A percentile compares a stretch with the other conserved stretches of the same genome.
phyloP scores from a whole-genome alignment of 305 asterid genomes.

The Euphrasia arctica region DNA sequence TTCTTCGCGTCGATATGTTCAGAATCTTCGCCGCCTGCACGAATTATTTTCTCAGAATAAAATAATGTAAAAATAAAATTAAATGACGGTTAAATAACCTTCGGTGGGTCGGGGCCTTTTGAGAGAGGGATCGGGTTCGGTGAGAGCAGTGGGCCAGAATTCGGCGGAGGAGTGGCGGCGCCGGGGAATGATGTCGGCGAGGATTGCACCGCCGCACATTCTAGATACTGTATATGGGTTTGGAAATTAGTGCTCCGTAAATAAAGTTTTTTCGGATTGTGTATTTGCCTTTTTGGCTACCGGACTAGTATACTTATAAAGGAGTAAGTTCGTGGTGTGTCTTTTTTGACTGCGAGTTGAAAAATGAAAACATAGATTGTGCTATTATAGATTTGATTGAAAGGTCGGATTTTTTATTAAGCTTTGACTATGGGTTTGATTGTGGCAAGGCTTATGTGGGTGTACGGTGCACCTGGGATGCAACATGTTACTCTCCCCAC shows the following conservation, averaged over 20 bases:
- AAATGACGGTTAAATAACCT: constrained; percentile 29
- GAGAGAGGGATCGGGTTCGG: constrained; percentile 13
- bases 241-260: background rate
- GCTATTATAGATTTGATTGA: too few species aligned
- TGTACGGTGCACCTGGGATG: too few species aligned
- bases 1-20: constrained; percentile 30
- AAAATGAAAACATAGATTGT: too few species aligned
- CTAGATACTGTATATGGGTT: constrained; percentile 10
- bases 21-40: constrained; percentile 26
- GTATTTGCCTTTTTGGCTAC: too few species aligned
- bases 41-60: constrained; percentile 1
- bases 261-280: too few species aligned
- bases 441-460: too few species aligned
- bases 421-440: too few species aligned
- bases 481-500: too few species aligned
- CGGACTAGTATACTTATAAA: too few species aligned
- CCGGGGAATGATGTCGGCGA: constrained; percentile 48
- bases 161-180: constrained; percentile 39
- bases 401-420: too few species aligned
- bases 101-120: constrained; percentile 35
- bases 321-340: too few species aligned
- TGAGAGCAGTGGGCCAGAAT: constrained; percentile 47
- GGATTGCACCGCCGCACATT: constrained; percentile 87
- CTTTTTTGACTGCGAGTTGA: too few species aligned
- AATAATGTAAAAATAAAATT: background rate